Evolutionary conservation across 2,329 filamentous ascomycete species (phyloP), one percentile per base, ranked within the genome.

Genomic region (Fusarium domesticum): DNA sequence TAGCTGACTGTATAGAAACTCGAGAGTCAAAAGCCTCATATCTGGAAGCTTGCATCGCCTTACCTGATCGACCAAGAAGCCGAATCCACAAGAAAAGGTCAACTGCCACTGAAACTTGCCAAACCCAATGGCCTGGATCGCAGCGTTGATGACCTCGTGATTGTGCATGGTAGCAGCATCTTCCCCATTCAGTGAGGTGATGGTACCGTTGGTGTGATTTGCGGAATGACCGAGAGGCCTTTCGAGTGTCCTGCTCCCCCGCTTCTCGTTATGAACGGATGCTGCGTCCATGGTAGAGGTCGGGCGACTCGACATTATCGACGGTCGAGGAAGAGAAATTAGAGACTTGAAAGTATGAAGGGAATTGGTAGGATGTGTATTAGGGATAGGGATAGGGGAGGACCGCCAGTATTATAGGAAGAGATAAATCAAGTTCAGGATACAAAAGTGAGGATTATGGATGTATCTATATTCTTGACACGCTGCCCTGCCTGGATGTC

Each of bases 1-100:
- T 31, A 45, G 46, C 23, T 10, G 23, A 10, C 8, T 28, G 23
- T 12, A 11, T 28, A 11, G 23, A 23, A 10, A 28, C 23, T 28
- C 23, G 14, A 5, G 14, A 11, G 28, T 18, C 16, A 31, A 4
- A 32, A n/a, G n/a, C 3, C 23, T n/a, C 14, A 28, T 3, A 20
- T 3, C n/a, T 3, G 4, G n/a, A 3, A 11, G 11, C 15, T 5
- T 7, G 30, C 6, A 3, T 8, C 11, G 15, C 28, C 35, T 15
- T 25, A 54, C 53, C 51, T 54, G 53, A 25, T 54, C 53, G 7
- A 50, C 53, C 6, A 54, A 40, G 16, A 56, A 56, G 8, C 53
- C 51, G 32, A 56, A 54, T 12, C 51, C 53, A 17, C 51, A 56
- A 2, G 51, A 48, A 12, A 56, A 36, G 5, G 47, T 50, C 35